phyloP scores from a whole-genome alignment of 2,329 filamentous ascomycete genomes.

The Fusarium odoratissimum region DNA sequence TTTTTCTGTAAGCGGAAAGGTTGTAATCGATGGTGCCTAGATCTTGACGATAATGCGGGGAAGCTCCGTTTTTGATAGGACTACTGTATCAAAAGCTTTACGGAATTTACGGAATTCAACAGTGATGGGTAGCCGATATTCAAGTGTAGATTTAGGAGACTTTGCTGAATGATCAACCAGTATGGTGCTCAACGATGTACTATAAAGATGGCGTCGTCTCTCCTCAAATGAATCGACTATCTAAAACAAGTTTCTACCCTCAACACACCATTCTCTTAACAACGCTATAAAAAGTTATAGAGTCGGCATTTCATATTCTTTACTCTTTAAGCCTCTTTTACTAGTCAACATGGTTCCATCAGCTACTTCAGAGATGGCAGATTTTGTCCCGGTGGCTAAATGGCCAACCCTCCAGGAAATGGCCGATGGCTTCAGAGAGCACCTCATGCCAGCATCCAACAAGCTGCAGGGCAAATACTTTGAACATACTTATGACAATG shows the following conservation, averaged over 20 bases:
- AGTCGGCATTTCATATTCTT: neutral
- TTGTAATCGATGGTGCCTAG: neutral
- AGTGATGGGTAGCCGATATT: neutral
- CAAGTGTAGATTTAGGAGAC: accelerated
- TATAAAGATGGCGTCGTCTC: neutral
- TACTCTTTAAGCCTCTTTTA: accelerated
- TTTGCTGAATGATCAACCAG: accelerated
- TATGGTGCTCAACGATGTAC: neutral
- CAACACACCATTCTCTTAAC: accelerated
- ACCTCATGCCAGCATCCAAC: conserved; percentile 12
- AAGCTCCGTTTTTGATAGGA: neutral
- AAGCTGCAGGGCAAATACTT: conserved; percentile 4
- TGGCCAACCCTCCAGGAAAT: conserved; percentile 28
- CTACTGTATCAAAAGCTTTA: neutral
- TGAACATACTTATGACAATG: conserved; percentile 18
- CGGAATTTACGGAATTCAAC: neutral
- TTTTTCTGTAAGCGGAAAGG: conserved; percentile 7
- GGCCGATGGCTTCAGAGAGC: conserved; percentile 14
- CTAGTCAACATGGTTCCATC: neutral
- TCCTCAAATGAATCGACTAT: accelerated
- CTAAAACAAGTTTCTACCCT: neutral
- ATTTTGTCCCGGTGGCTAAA: neutral
- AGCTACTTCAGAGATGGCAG: neutral
- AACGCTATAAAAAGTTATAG: accelerated
- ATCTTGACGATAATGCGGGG: neutral